Base-by-base conservation (phyloP, 805 yeast species). In the Zygosaccharomyces pseudorouxii region DNA sequence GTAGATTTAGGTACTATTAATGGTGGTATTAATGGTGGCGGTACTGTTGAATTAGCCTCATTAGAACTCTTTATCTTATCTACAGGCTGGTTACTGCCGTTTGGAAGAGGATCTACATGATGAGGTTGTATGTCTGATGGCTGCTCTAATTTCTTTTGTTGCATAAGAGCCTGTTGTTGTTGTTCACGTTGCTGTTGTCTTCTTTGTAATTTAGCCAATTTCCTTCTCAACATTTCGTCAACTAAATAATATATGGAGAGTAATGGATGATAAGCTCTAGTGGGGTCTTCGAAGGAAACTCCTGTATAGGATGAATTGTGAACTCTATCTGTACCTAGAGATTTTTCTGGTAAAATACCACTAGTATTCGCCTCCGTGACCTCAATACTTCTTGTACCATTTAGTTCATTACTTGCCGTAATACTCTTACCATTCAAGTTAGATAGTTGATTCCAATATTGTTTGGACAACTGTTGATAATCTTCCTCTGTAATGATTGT, bases 231-330 rank as follows among this genome's bases (percentile, higher is more conserved):
- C 84, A 88, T 86, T 69, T 93, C 99, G 46, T 80, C 83, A 14
- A 89, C 96, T 54, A 93, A 74, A 61, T 80, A 84, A 64, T 93
- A 93, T 33, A 92, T 84, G 5, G 96, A 88, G 10, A 92, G 70
- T 54, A 90, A 73, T 0, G 99, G 98, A 68, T 90, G 95, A 65
- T 78, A 90, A 1, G 90, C 92, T 46, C 78, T 74, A 0, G 96
- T 86, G 12, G 98, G 97, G 66, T 89, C 93, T 1, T 80, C 60
- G 25, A 61, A 57, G 3, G 54, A 18, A n/a, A 30, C 38, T n/a
- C 31, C 37, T 5, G 48, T 25, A 18, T 19, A 28, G 1, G 43
- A 38, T 7, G 44, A 46, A 16, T 38, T 46, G n/a, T 45, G 42
- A 28, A 35, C 22, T 12, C 47, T 48, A 27, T 48, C 51, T 11